Evolutionary conservation across 257 asterid species (phyloP).

Genomic region (Echium plantagineum): DNA sequence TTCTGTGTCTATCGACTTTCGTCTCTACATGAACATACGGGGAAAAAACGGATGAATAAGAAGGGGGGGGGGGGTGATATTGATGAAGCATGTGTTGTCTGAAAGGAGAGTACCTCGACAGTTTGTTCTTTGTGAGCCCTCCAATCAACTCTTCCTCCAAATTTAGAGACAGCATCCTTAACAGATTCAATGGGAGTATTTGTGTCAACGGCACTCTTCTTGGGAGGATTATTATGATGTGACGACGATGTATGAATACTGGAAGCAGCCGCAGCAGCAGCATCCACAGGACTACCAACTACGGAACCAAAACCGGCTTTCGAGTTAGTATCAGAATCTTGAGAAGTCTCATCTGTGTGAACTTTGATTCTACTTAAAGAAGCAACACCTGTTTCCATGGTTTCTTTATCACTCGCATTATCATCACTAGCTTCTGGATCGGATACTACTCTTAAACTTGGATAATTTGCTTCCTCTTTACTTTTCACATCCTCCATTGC

Average conservation of each 20-base stretch:
- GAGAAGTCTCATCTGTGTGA: no score
- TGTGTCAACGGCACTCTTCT: slow-evolving; percentile 28
- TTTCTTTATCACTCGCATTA: no score
- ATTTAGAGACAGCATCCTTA: slow-evolving; percentile 74
- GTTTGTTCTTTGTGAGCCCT: slow-evolving; percentile 67
- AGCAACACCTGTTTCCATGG: no score
- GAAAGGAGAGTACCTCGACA: slow-evolving; percentile 36
- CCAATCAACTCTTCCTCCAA: slow-evolving; percentile 85
- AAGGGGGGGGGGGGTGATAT: no score
- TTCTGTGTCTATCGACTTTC: slow-evolving; percentile 72
- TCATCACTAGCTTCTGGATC: no score
- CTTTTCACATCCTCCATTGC: not conserved
- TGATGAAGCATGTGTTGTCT: no score
- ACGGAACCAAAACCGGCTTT: not conserved
- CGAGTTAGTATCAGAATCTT: no score
- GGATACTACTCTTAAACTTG: not conserved
- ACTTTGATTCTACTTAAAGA: not conserved
- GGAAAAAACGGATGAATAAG: no score
- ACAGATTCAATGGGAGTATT: slow-evolving; percentile 69
- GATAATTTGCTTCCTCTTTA: not conserved
- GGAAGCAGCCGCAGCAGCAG: no score
- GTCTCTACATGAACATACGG: slow-evolving; percentile 55
- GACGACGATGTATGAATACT: not conserved
- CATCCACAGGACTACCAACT: not conserved
- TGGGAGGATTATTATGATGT: no score